These are phyloP conservation scores for Mallotus repandus DNA, from an alignment of 441 rosid species.

Conservation along the genomic window DNA sequence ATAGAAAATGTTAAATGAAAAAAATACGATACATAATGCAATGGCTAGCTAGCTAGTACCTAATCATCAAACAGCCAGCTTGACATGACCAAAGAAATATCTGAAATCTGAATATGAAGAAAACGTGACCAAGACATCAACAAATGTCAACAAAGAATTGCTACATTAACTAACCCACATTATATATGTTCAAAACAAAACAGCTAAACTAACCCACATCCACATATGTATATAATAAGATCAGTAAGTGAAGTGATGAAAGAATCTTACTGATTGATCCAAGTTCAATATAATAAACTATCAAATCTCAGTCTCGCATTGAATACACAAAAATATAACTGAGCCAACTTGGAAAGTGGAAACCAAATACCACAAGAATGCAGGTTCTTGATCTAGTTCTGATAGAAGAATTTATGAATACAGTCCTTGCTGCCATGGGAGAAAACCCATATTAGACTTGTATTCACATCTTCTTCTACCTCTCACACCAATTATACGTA, in stretches of 20 bases:
- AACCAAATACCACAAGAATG: constrained; percentile 20
- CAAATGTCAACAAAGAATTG: constrained; percentile 8
- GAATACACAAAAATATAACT: constrained; percentile 9
- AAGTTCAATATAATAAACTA: neutral
- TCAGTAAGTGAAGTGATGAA: neutral
- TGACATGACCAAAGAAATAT: neutral
- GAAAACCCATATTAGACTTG: constrained; percentile 19
- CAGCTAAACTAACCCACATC: neutral
- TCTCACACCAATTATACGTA: constrained; percentile 20
- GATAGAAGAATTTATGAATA: constrained; percentile 57
- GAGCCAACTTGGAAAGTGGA: constrained; percentile 18
- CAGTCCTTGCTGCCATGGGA: constrained; percentile 26
- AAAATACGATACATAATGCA: too few relatives aligned
- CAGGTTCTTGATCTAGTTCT: constrained; percentile 23
- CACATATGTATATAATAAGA: neutral
- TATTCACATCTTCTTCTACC: constrained; percentile 56
- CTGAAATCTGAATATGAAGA: neutral
- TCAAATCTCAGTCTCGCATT: constrained; percentile 5
- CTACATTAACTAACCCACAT: constrained; percentile 4
- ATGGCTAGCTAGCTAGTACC: too few relatives aligned
- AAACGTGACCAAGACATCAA: neutral
- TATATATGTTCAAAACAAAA: too few relatives aligned
- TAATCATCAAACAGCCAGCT: neutral
- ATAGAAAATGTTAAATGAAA: too few relatives aligned
- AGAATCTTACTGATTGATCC: neutral